Conservation (phyloP, 1,284 basidiomycete genomes). For the Golubevia pallescens region DNA sequence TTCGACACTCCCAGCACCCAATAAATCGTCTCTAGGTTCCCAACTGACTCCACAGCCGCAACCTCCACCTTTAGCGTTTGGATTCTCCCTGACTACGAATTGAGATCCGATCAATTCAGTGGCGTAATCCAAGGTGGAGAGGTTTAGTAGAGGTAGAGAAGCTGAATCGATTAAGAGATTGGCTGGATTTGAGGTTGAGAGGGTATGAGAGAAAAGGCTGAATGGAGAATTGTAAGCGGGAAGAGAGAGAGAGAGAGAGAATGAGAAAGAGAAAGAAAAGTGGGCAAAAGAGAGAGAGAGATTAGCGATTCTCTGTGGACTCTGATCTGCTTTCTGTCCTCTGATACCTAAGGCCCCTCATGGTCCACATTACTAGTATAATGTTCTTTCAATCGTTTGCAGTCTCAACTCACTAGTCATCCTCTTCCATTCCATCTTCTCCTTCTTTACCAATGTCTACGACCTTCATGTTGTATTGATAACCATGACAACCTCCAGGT, state of each 20-base stretch:
- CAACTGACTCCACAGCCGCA: slow-evolving; percentile 91
- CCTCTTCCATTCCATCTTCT: slow-evolving; percentile 65
- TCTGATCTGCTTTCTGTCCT: no score
- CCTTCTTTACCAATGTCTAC: slow-evolving; percentile 67
- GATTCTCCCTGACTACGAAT: slow-evolving; percentile 80
- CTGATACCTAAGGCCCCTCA: no score
- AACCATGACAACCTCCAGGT: slow-evolving; percentile 89
- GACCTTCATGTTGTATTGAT: slow-evolving; percentile 86
- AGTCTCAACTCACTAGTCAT: slow-evolving; percentile 76
- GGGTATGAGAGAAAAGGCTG: slow-evolving; percentile 19
- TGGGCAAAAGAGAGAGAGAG: neutral
- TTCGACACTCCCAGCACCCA: neutral
- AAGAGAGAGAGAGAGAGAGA: neutral
- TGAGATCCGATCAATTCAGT: slow-evolving; percentile 89
- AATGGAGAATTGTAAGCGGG: neutral
- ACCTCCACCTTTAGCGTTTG: slow-evolving; percentile 80
- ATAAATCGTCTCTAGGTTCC: slow-evolving; percentile 73
- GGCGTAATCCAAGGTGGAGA: slow-evolving; percentile 83
- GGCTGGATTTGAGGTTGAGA: slow-evolving; percentile 15
- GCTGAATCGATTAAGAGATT: slow-evolving; percentile 77
- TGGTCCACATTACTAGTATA: no score
- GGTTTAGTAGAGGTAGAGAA: slow-evolving; percentile 78
- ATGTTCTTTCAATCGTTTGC: no score
- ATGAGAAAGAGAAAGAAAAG: slow-evolving; percentile 7
- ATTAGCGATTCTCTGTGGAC: no score